Evolutionary conservation across 2,329 filamentous ascomycete genomes (phyloP).

Genomic region (Furcasterigmium furcatum): DNA sequence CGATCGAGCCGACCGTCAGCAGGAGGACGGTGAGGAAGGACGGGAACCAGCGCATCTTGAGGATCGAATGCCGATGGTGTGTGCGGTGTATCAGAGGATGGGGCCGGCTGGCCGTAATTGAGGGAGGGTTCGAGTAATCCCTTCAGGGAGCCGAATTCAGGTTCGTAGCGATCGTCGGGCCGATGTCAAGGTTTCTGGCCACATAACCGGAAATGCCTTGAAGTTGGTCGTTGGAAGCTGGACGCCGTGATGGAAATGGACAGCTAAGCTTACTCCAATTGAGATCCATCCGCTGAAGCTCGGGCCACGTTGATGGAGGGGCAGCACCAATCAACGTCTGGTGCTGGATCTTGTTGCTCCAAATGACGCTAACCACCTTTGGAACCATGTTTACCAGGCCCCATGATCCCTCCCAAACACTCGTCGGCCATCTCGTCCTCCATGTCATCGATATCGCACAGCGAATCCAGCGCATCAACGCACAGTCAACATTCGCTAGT

Average conservation of each 20-base stretch:
- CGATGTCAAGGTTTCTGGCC: not conserved
- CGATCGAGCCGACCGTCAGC: slow-evolving; percentile 50
- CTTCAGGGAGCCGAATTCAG: no score
- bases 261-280: no score
- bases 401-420: not conserved
- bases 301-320: no score
- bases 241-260: no score
- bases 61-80: not conserved
- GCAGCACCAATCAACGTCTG: not conserved
- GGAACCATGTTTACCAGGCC: slow-evolving; percentile 29
- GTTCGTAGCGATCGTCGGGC: no score
- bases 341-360: not conserved
- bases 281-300: no score
- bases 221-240: no score
- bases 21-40: slow-evolving; percentile 60
- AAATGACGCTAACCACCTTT: slow-evolving; percentile 16
- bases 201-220: no score
- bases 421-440: no score
- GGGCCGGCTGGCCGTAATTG: not conserved
- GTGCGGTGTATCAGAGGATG: not conserved
- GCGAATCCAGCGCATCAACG: not conserved
- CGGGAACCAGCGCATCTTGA: slow-evolving; percentile 67
- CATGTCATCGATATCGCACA: not conserved
- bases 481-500: not conserved
- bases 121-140: no score